A percentile compares a stretch with the other conserved stretches of the same genome.
Conservation (phyloP, 1,284 basidiomycete species). For the Omphalotus olearius region DNA sequence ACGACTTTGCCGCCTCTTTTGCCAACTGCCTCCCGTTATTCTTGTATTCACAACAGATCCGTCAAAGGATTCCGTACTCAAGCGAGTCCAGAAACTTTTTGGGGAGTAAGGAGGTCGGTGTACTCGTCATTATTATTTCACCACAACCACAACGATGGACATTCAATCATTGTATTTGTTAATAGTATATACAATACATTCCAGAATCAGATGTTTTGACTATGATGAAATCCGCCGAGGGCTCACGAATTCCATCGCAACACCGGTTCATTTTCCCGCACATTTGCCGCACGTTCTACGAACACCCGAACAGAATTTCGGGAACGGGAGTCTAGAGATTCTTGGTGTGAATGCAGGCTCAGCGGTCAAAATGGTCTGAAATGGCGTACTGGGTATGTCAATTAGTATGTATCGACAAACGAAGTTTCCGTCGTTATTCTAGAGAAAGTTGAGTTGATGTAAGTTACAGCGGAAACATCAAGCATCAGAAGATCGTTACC, state of each 20-base stretch:
- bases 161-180: conserved; percentile 6
- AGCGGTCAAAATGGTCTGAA: not conserved
- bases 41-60: conserved; percentile 62
- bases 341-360: not conserved
- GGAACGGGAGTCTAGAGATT: conserved; percentile 51
- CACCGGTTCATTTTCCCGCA: conserved; percentile 67
- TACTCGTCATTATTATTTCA: not conserved
- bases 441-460: conserved; percentile 16
- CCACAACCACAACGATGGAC: not conserved
- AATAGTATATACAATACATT: conserved; percentile 2
- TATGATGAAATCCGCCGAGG: conserved; percentile 3
- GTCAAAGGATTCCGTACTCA: conserved; percentile 93
- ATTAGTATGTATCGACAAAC: conserved; percentile 73
- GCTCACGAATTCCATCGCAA: conserved; percentile 56
- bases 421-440: conserved; percentile 77
- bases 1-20: conserved; percentile 18
- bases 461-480: conserved; percentile 8
- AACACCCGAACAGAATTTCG: conserved; percentile 65
- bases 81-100: conserved; percentile 95
- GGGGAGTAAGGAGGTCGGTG: conserved; percentile 58
- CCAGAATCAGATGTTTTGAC: conserved; percentile 6
- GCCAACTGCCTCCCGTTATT: not conserved
- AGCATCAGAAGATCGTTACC: conserved; percentile 34
- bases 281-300: conserved; percentile 60
- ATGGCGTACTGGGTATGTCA: conserved; percentile 69